Conservation (phyloP, 345 rosid genomes). For the Combretum micranthum region DNA sequence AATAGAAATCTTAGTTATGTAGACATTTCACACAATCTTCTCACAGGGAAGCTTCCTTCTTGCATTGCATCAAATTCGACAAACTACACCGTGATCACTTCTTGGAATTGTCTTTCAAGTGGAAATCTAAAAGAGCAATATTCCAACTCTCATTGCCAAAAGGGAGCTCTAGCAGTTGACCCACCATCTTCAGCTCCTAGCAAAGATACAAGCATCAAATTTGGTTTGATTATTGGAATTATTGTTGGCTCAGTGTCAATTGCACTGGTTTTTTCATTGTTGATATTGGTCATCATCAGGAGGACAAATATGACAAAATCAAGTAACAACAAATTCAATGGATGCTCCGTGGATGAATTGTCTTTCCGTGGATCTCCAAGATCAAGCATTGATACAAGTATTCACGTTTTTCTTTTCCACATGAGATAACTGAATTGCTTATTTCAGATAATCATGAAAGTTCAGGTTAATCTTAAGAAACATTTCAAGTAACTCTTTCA, state of each 20-base stretch:
- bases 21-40: constrained; percentile 64
- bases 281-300: constrained; percentile 36
- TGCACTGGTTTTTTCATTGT: constrained; percentile 27
- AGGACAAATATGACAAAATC: constrained; percentile 28
- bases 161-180: constrained; percentile 69
- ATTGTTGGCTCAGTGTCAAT: constrained; percentile 48
- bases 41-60: constrained; percentile 61
- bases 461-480: background rate
- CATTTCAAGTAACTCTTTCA: background rate
- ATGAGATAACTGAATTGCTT: background rate
- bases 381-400: constrained; percentile 51
- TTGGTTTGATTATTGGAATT: constrained; percentile 49
- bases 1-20: constrained; percentile 35
- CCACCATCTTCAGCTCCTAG: constrained; percentile 29
- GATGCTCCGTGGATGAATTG: constrained; percentile 36
- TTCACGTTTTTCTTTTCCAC: constrained; percentile 1
- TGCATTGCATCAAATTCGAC: constrained; percentile 37
- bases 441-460: background rate
- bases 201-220: constrained; percentile 25
- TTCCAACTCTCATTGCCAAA: constrained; percentile 59
- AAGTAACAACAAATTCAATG: constrained; percentile 23
- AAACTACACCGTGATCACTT: constrained; percentile 51
- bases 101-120: constrained; percentile 71
- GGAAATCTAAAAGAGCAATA: constrained; percentile 51
- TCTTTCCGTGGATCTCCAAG: constrained; percentile 48